Conservation (phyloP, 768 basidiomycete species). For the Lactarius vividus region DNA sequence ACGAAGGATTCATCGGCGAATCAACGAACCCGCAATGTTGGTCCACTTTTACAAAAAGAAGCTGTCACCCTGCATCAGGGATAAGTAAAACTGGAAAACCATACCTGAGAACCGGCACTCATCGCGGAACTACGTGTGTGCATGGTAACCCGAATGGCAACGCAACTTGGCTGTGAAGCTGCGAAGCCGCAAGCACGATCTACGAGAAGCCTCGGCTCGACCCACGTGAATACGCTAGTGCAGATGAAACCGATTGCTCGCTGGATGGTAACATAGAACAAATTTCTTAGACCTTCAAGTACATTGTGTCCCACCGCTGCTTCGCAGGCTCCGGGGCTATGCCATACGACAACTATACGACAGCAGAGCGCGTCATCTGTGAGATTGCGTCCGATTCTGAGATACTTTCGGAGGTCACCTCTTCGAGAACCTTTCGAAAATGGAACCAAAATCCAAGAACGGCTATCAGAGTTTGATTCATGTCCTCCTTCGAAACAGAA, state of each 20-base stretch:
- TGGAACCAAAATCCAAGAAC: slow-evolving; percentile 4
- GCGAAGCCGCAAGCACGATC: background rate
- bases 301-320: background rate
- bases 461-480: background rate
- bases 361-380: background rate
- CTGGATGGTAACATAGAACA: background rate
- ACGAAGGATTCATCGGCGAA: background rate
- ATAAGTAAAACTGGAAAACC: background rate
- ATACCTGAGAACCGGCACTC: background rate
- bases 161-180: background rate
- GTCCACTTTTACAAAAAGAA: background rate
- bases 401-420: background rate
- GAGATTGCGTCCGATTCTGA: background rate
- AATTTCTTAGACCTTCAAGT: background rate
- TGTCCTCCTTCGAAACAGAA: background rate
- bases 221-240: background rate
- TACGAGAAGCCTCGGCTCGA: background rate
- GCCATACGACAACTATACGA: background rate
- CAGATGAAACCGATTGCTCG: background rate
- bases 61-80: background rate
- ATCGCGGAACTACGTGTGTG: slow-evolving; percentile 7
- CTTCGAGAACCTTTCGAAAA: background rate
- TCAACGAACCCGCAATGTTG: background rate
- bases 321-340: background rate
- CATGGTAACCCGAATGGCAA: background rate